Evolutionary conservation across 768 basidiomycete genomes (phyloP), one percentile per base, ranked within the genome.

Genomic region (Xanthoconium stramineum): DNA sequence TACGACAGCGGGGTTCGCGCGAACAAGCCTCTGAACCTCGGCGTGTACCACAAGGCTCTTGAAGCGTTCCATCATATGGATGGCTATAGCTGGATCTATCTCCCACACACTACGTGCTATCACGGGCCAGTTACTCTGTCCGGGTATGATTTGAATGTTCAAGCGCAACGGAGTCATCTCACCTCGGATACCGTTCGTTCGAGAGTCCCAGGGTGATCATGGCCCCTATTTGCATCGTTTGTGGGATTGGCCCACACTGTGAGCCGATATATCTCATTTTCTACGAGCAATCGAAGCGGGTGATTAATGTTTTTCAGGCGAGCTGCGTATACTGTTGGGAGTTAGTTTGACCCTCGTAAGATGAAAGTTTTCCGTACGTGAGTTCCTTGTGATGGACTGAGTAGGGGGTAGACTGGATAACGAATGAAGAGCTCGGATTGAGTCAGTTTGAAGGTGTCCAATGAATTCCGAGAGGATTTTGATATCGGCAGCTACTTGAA

Each of bases 191-290:
- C 75, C 19, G 79, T 78, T 58, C 82, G 78, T 69, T 91, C 85
- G 17, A 78, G 66, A 68, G 74, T 76, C 9, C 79, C 79, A 38
- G 79, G 63, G 43, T 87, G 75, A 66, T 93, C 88, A 1, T 70
- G 64, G 17, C 88, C 88, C 60, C 87, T 83, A 61, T 81, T 84
- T 6, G 77, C 63, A 59, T 97, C 95, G 56, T 87, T 89, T 32
- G 81, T 79, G 0, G 93, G 91, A 70, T 98, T 98, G 43, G 78
- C 78, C 97, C 97, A 98, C 9, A 98, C 94, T 5, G 76, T 81
- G 42, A 98, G 73, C 15, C 94, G 81, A 63, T 80, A 84, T 42
- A 98, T 85, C 69, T 99, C 97, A 66, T 92, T 94, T 70, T 96
- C 93, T 8, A 94, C 85, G 13, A 98, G 79, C 9, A 96, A 72